Evolutionary conservation across 1,284 basidiomycete genomes (phyloP).

Genomic region (Moesziomyces parantarcticus): DNA sequence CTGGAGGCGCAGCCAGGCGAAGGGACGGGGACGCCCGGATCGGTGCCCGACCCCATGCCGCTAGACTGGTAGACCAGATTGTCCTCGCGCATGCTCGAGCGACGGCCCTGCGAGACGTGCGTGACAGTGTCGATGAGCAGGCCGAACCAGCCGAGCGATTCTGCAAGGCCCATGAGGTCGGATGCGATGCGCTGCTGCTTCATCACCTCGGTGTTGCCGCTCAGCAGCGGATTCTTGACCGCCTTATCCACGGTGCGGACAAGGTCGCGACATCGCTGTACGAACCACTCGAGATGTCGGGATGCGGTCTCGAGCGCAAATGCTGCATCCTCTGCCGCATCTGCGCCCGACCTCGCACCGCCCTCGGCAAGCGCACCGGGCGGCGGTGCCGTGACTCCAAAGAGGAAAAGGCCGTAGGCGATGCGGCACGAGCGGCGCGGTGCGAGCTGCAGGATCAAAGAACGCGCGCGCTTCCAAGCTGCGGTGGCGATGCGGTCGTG

Average conservation of each 20-base stretch:
- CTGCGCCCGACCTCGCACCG: conserved; percentile 28
- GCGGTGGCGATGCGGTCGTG: conserved; percentile 50
- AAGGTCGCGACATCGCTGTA: conserved; percentile 35
- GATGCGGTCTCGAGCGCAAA: conserved; percentile 50
- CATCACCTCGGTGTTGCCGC: conserved; percentile 21
- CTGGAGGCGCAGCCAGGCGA: conserved; percentile 14
- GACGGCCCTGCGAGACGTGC: conserved; percentile 38
- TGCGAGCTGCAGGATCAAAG: conserved; percentile 44
- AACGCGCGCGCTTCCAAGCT: conserved; percentile 47
- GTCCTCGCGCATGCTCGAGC: conserved; percentile 44
- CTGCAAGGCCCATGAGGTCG: conserved; percentile 46
- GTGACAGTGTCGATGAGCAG: conserved; percentile 49
- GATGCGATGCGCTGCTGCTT: conserved; percentile 32
- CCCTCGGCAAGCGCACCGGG: conserved; percentile 42
- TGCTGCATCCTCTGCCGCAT: conserved; percentile 48
- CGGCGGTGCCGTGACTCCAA: conserved; percentile 47
- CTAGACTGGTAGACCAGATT: conserved; percentile 31
- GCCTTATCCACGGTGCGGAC: conserved; percentile 38
- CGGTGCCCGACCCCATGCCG: conserved; percentile 38
- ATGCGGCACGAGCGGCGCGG: conserved; percentile 39
- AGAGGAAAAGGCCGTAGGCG: conserved; percentile 46
- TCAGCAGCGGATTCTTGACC: conserved; percentile 32
- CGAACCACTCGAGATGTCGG: conserved; percentile 47
- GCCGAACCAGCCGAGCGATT: conserved; percentile 49
- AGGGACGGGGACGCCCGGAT: conserved; percentile 26